Base-by-base conservation (phyloP, 2,329 filamentous ascomycete species). In the Neonectria ditissima region DNA sequence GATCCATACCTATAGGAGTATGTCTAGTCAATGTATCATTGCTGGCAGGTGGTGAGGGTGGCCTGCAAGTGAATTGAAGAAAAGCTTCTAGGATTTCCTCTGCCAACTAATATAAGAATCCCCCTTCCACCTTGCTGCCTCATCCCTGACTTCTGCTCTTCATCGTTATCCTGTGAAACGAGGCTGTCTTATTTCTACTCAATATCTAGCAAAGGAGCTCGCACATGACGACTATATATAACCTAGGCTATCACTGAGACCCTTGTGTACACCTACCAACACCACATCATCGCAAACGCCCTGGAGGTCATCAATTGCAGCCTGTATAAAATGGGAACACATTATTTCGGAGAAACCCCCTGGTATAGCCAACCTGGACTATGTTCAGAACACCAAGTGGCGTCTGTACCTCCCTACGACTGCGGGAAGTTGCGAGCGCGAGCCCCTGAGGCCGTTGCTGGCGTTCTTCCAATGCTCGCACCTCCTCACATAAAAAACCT, bases 391-490 rank as follows among this genome's bases (percentile, higher is more conserved):
- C 5, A 16, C 32, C 18, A 8, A 18, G 18, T 14, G 44, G 26
- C 11, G 8, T 9, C 32, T 1, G 39, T 41, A 4, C 8, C 39
- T 8, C 22, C 26, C 2, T 65, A 60, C 24, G 18, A 32, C 14
- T 63, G 58, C 18, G 37, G 55, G 11, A 2, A 20, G 39, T 13
- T 51, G n/a, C 53, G 39, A 18, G 56, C 56, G 30, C 10, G 28
- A 34, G 16, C 56, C 4, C 57, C 52, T 0, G 18, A 60, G 10
- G 32, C n/a, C 5, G 30, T 68, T 1, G 34, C 32, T 7, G 14
- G 26, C 8, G 48, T 64, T 22, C 43, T 69, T 0, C 62, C 62
- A 28, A 14, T 5, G 8, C 13, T 60, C 5, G 30, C 52, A 7
- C n/a, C 13, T 7, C n/a, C 13, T 7, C 13, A 30, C n/a, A 26